Evolutionary conservation across 495 filamentous ascomycete genomes (phyloP), one percentile per base, ranked within the genome.

Genomic region (Penicillium ucsense): DNA sequence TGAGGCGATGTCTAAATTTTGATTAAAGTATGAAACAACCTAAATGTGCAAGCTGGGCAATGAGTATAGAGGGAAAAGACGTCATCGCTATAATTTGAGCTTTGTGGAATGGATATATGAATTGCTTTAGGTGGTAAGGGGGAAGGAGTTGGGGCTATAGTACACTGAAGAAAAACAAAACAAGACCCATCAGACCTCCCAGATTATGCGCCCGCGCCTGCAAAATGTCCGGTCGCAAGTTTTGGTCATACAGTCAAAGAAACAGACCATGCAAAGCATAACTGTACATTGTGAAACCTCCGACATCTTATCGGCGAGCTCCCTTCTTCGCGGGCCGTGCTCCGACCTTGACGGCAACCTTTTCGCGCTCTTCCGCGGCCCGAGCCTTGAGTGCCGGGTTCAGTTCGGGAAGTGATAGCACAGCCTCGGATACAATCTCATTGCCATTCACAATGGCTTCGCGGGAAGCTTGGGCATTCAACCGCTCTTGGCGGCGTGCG

Each of bases 401-500:
- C 41, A 73, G 49, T 11, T 56, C 45, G 1, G 70, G 70, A 35
- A 71, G 51, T 29, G 44, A 37, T 50, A 58, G 53, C 8, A 59
- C 50, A 4, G 69, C 67, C 12, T 66, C 38, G 3, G 64, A 46
- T 41, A 74, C 48, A 39, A 72, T 50, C 12, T 54, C 12, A 50
- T 65, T 70, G n/a, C 71, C 71, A 47, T 74, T 59, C 5, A 74
- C 62, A 31, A 62, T 48, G 11, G 45, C 53, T 6, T 45, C 40
- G 35, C 62, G 52, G 31, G 61, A 54, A 35, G 60, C 33, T 38
- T 67, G 60, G 6, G 38, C 51, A n/a, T 41, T 41, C 6, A 55
- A 31, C 12, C 71, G 60, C 58, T 78, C 60, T 38, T 68, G 58
- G 35, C 86, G 77, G 35, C 71, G 67, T 34, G 72, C 78, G 36